These are phyloP conservation scores for Lactifluus subvellereus DNA, from an alignment of 768 basidiomycete species.

Conservation along the genomic window DNA sequence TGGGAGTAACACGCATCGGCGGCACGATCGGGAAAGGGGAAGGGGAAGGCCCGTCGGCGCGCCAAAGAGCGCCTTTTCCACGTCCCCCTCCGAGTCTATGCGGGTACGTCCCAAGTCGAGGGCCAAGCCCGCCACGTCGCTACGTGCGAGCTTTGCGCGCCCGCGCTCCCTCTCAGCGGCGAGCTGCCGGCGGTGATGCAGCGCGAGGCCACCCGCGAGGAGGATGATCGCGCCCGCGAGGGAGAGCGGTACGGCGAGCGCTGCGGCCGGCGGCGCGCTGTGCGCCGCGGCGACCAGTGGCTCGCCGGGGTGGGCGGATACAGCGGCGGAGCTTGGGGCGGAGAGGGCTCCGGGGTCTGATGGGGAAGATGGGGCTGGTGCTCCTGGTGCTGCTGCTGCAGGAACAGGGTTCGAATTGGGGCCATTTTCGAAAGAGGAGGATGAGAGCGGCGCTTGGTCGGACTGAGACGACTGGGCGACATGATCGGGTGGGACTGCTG, in stretches of 20 bases:
- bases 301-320: constrained; percentile 2
- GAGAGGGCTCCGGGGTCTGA: neutral
- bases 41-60: neutral
- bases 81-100: neutral
- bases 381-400: constrained; percentile 3
- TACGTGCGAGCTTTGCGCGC: constrained; percentile 7
- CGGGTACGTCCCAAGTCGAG: neutral
- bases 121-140: neutral
- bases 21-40: neutral
- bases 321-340: constrained; percentile 3
- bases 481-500: neutral
- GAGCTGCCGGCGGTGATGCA: constrained; percentile 30
- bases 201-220: constrained; percentile 26
- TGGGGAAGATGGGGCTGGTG: neutral
- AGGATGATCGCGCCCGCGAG: constrained; percentile 31
- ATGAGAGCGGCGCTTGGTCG: constrained; percentile 9
- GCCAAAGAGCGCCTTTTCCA: constrained; percentile 21
- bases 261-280: constrained; percentile 29
- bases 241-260: constrained; percentile 33
- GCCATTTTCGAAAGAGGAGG: neutral
- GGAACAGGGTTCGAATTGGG: neutral
- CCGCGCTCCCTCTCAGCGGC: constrained; percentile 24
- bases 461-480: constrained; percentile 1
- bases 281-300: constrained; percentile 26
- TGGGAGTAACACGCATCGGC: neutral